Percentiles rank a stretch among this genome's conserved stretches.
Conservation (phyloP, 2,329 filamentous ascomycete genomes). For the Plectosphaerella plurivora region DNA sequence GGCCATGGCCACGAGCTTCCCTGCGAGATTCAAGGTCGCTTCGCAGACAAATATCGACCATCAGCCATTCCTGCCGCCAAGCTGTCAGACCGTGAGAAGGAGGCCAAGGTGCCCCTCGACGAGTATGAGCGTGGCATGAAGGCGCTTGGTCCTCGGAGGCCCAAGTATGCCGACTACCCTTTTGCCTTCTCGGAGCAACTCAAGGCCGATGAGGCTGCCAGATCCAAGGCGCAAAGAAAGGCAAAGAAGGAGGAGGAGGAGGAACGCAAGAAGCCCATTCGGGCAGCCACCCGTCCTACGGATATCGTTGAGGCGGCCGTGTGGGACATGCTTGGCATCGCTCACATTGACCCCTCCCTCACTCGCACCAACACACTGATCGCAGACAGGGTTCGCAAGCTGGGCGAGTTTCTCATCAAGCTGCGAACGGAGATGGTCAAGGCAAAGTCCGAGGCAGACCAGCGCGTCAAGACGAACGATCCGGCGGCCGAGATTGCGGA, state of each 20-base stretch:
- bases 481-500: conserved; percentile 27
- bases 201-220: conserved; percentile 38
- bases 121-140: conserved; percentile 38
- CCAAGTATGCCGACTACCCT: conserved; percentile 43
- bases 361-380: conserved; percentile 32
- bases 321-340: conserved; percentile 50
- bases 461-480: conserved; percentile 34
- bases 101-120: conserved; percentile 33
- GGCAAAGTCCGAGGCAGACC: conserved; percentile 38
- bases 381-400: conserved; percentile 44
- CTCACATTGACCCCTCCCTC: conserved; percentile 39
- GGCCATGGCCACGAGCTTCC: conserved; percentile 33
- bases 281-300: conserved; percentile 36
- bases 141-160: conserved; percentile 33
- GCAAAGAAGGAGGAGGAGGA: conserved; percentile 37
- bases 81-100: conserved; percentile 34
- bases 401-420: conserved; percentile 44
- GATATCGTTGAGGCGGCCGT: conserved; percentile 42
- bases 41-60: conserved; percentile 35
- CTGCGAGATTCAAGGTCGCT: conserved; percentile 39
- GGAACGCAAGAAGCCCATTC: conserved; percentile 34
- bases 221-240: conserved; percentile 41
- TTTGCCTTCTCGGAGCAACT: conserved; percentile 37
- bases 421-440: conserved; percentile 43
- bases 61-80: conserved; percentile 29